phyloP scores from a whole-genome alignment of 2,329 filamentous ascomycete species.

The Penicillium palitans region DNA sequence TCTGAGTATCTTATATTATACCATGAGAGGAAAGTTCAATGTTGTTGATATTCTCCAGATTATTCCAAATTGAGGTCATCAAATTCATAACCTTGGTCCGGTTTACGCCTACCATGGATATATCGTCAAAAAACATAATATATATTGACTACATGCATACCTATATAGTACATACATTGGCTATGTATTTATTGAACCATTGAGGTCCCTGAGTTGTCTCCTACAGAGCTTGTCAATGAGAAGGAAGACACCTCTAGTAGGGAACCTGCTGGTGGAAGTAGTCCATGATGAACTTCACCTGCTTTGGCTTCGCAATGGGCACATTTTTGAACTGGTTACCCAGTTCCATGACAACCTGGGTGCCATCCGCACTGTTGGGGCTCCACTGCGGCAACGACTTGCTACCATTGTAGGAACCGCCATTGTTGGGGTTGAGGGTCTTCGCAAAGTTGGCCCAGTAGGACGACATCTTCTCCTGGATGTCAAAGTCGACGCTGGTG shows the following conservation, averaged over 20 bases:
- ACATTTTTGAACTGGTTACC: slow-evolving; percentile 23
- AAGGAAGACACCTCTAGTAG: slow-evolving; percentile 8
- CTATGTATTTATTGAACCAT: not conserved
- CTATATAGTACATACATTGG: no score
- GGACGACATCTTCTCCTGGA: slow-evolving; percentile 32
- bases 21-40: not conserved
- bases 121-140: not conserved
- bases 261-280: slow-evolving; percentile 24
- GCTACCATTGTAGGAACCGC: slow-evolving; percentile 22
- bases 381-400: slow-evolving; percentile 20
- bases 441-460: slow-evolving; percentile 42
- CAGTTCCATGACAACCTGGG: slow-evolving; percentile 26
- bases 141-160: not conserved
- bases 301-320: slow-evolving; percentile 21
- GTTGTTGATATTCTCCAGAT: not conserved
- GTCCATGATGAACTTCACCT: slow-evolving; percentile 26
- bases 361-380: slow-evolving; percentile 24
- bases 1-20: not conserved
- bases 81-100: not conserved
- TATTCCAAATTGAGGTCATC: slow-evolving; percentile 1
- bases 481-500: slow-evolving; percentile 29
- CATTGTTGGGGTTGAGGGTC: slow-evolving; percentile 30
- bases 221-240: not conserved
- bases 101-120: not conserved
- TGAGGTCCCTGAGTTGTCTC: not conserved